Percentiles rank a stretch among this genome's conserved stretches.
These are phyloP conservation scores for Vigna reflexopilosa DNA, from an alignment of 306 rosid species.

Conservation along the genomic window DNA sequence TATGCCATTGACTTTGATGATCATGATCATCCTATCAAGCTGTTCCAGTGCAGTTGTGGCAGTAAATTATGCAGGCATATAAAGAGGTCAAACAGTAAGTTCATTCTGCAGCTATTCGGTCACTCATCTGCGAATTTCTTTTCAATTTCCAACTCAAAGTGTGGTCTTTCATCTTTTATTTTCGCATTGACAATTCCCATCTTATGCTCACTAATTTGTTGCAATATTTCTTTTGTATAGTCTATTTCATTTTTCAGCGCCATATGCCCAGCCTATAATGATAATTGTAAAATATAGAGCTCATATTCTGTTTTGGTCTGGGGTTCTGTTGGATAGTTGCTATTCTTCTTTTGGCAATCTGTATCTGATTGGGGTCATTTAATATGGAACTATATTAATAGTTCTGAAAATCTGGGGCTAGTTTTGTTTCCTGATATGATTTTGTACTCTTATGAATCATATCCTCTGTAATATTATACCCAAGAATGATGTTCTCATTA, in stretches of 20 bases:
- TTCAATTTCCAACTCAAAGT: not conserved
- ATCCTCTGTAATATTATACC: too few relatives aligned
- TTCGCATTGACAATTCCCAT: not conserved
- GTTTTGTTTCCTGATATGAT: too few relatives aligned
- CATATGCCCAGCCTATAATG: not conserved
- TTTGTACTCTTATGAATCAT: too few relatives aligned
- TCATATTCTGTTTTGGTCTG: not conserved
- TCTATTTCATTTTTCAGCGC: conserved; percentile 4
- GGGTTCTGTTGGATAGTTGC: conserved; percentile 6
- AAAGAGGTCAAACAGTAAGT: conserved; percentile 72
- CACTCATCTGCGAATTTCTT: not conserved
- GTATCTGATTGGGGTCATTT: conserved; percentile 24
- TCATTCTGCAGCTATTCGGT: conserved; percentile 12
- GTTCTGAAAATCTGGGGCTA: not conserved
- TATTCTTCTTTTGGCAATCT: not conserved
- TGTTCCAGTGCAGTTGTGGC: conserved; percentile 81
- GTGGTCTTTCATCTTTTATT: not conserved
- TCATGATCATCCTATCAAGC: conserved; percentile 63
- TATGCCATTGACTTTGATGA: conserved; percentile 92
- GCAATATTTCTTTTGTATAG: not conserved
- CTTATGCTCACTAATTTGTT: not conserved
- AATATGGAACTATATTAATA: not conserved
- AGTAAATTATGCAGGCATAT: conserved; percentile 90
- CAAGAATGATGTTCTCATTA: too few relatives aligned
- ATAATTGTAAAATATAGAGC: conserved; percentile 8